These are phyloP conservation scores for Diaporthe australafricana DNA, from an alignment of 2,329 filamentous ascomycete genomes.

Conservation along the genomic window DNA sequence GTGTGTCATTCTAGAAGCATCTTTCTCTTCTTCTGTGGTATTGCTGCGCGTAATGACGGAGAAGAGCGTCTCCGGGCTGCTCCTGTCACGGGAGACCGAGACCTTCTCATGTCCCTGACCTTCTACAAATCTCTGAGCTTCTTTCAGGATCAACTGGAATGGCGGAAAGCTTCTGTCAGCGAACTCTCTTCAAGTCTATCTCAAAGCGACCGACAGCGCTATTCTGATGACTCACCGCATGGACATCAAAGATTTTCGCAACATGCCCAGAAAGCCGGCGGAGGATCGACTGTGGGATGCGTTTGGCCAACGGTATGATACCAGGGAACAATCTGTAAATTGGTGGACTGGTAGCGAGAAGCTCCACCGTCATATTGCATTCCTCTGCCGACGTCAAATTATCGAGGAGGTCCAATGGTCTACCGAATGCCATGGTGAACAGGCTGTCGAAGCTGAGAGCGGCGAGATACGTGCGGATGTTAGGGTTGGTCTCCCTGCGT, in stretches of 20 bases:
- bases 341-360: background rate
- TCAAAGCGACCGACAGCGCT: too few relatives aligned
- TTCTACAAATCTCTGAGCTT: background rate
- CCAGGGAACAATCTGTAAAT: background rate
- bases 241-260: background rate
- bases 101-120: background rate
- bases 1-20: background rate
- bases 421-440: conserved; percentile 7
- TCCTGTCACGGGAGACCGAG: background rate
- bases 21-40: background rate
- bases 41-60: conserved; percentile 9
- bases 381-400: background rate
- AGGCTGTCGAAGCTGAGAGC: conserved; percentile 2
- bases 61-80: background rate
- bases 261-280: conserved; percentile 3
- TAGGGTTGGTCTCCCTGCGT: background rate
- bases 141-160: conserved; percentile 6
- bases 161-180: background rate
- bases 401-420: background rate
- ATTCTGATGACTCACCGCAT: background rate
- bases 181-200: too few relatives aligned
- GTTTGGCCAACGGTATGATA: background rate
- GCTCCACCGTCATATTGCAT: background rate
- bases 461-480: conserved; percentile 10
- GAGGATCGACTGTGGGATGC: background rate